Evolutionary conservation across 345 rosid species (phyloP), one percentile per base, ranked within the genome.

Genomic region (Euphorbia pulcherrima): DNA sequence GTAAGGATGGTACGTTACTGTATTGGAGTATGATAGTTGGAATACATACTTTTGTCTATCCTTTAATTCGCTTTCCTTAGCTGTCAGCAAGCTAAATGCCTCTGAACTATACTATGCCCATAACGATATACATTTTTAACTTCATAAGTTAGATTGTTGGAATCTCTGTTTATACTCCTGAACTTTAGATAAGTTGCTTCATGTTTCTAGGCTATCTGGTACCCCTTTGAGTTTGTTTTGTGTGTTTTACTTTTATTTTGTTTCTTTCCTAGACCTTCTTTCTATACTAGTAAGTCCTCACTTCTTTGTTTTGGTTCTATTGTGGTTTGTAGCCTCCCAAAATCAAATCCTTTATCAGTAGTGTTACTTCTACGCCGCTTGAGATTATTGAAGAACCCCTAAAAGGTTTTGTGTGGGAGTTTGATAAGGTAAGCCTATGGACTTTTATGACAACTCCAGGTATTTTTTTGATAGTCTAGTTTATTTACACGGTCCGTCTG

Each of bases 401-500:
- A n/a, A 74, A 71, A 80, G 66, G 75, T 86, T 93, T 93, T 73
- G 77, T 79, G 47, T 93, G 98, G 98, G 96, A 90, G 80, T 93
- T 86, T 35, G 94, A 90, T 60, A 93, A 93, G 95, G 98, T 90
- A 68, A 66, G 47, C 71, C 50, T 33, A 1, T 24, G n/a, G 21
- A 58, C 76, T 60, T 51, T 39, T 71, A 16, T 61, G 9, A 17
- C 70, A 3, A 28, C 2, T 62, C 62, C 39, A 51, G 50, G 51
- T 60, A 1, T 39, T 39, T 39, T 39, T 14, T 23, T 67, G 12
- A 2, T 53, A 17, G 2, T 18, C 18, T 57, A 59, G 73, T 73
- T 71, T 18, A 74, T 65, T 69, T 60, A 74, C 57, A 11, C 10
- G 27, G 24, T 73, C 63, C 68, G 7, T 64, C 63, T 70, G 7